Percentiles rank a stretch among this genome's conserved stretches.
Conservation (phyloP, 1,284 basidiomycete species). For the Vanrija humicola region DNA sequence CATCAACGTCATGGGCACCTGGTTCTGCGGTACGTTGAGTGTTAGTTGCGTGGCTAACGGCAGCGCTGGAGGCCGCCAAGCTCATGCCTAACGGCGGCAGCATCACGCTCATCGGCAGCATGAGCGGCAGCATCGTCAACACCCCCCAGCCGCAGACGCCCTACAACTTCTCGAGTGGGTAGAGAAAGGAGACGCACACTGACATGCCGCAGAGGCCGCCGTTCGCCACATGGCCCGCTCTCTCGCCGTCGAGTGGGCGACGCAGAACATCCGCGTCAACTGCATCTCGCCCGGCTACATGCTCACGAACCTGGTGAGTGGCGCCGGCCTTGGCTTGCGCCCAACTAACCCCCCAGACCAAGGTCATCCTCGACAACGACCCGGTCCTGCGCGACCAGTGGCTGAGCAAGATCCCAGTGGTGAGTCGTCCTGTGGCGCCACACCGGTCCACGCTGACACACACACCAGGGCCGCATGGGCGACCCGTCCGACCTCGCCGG, state of each 20-base stretch:
- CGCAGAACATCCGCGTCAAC: conserved; percentile 54
- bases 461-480: conserved; percentile 41
- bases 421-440: conserved; percentile 43
- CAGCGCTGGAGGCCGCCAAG: conserved; percentile 79
- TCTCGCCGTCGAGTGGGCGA: conserved; percentile 57
- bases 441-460: background rate
- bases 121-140: conserved; percentile 84
- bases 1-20: conserved; percentile 80
- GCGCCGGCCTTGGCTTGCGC: conserved; percentile 33
- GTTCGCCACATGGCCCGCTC: conserved; percentile 54
- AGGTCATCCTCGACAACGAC: conserved; percentile 68
- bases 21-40: conserved; percentile 59
- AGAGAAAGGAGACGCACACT: background rate
- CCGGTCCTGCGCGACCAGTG: conserved; percentile 72
- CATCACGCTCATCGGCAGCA: conserved; percentile 83
- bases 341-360: conserved; percentile 87
- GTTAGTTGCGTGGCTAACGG: too few relatives aligned
- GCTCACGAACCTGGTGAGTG: background rate
- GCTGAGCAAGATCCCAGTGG: conserved; percentile 88
- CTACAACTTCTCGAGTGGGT: conserved; percentile 80
- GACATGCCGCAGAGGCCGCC: conserved; percentile 41
- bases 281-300: conserved; percentile 30
- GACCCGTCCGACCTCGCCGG: conserved; percentile 55
- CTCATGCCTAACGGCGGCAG: conserved; percentile 59
- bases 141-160: conserved; percentile 87